These are phyloP conservation scores for Isoetes taiwanensis DNA, from an alignment of 75 land plant species.

Conservation along the genomic window DNA sequence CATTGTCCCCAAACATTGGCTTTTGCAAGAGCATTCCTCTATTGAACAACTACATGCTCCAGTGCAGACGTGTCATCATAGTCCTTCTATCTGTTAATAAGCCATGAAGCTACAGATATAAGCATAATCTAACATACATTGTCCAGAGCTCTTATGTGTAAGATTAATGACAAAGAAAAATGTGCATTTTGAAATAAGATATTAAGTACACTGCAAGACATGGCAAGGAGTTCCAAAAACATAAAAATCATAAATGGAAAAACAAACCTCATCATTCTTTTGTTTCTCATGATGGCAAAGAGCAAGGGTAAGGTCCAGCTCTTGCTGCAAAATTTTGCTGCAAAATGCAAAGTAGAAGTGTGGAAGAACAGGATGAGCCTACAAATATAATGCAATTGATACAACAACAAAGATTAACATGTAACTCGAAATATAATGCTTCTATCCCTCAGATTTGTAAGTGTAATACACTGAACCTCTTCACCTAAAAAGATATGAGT, in stretches of 20 bases:
- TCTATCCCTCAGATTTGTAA: no score
- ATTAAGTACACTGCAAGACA: no score
- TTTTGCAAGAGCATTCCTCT: constrained; percentile 28
- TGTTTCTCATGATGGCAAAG: constrained; percentile 74
- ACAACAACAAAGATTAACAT: no score
- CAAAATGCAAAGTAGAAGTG: no score
- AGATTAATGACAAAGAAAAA: not conserved
- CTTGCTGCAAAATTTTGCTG: constrained; percentile 80
- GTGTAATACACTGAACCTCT: no score
- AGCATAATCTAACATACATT: not conserved
- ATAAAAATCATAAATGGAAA: not conserved
- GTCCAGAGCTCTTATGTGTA: not conserved
- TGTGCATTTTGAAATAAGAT: no score
- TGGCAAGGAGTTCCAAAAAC: no score
- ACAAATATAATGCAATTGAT: no score
- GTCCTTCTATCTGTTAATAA: constrained; percentile 13
- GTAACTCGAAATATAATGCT: no score
- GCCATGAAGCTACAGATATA: not conserved
- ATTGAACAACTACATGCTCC: constrained; percentile 22
- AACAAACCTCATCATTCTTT: constrained; percentile 53
- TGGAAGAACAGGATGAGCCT: no score
- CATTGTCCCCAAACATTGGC: constrained; percentile 34
- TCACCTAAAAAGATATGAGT: no score
- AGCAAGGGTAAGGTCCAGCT: constrained; percentile 71
- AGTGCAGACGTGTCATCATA: constrained; percentile 18